Conservation (phyloP, 495 filamentous ascomycete genomes). For the Xylaria intraflava region DNA sequence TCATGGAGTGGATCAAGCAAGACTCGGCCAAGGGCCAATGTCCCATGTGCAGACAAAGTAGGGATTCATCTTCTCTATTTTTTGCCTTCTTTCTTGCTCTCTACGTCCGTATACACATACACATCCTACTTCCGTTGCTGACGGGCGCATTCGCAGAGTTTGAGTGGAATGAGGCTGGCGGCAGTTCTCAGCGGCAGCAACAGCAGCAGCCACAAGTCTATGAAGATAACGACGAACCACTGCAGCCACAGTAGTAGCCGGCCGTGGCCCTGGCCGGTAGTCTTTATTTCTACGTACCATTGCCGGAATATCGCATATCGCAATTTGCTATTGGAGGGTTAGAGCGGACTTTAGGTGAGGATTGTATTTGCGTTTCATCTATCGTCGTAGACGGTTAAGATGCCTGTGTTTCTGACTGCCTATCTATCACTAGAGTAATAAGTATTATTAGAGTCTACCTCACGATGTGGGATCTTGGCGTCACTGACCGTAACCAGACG, state of each 20-base stretch:
- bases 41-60: slow-evolving; percentile 97
- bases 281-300: background rate
- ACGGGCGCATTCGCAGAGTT: slow-evolving; percentile 49
- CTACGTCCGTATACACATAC: too few relatives aligned
- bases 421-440: background rate
- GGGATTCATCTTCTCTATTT: slow-evolving; percentile 21
- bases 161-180: slow-evolving; percentile 47
- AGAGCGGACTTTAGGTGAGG: background rate
- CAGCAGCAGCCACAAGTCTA: slow-evolving; percentile 16
- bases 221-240: slow-evolving; percentile 12
- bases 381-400: too few relatives aligned
- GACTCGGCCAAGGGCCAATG: slow-evolving; percentile 90
- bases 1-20: slow-evolving; percentile 91
- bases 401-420: background rate
- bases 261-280: background rate
- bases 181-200: slow-evolving; percentile 10
- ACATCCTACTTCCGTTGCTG: slow-evolving; percentile 3
- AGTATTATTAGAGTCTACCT: too few relatives aligned
- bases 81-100: too few relatives aligned
- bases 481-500: too few relatives aligned
- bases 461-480: too few relatives aligned
- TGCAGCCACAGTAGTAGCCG: slow-evolving; percentile 4
- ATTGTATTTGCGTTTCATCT: background rate
- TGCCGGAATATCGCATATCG: background rate
- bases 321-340: background rate